Evolutionary conservation across 75 land plant species (phyloP).

Genomic region (Pinus tabuliformis): DNA sequence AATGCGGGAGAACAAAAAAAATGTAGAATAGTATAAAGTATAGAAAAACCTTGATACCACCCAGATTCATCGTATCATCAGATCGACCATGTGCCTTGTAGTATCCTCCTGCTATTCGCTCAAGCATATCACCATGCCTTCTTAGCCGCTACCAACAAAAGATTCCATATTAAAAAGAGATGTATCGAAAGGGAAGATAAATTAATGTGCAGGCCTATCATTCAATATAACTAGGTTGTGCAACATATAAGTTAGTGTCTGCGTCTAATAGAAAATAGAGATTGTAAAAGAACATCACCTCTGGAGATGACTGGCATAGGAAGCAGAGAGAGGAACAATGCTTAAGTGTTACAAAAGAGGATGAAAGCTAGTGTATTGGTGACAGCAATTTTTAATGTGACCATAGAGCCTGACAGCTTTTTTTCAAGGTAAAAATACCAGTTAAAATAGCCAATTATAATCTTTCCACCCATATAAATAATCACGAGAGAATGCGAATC

Average conservation of each 20-base stretch:
- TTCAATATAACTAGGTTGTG: not conserved
- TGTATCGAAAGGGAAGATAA: not conserved
- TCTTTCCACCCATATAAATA: not conserved
- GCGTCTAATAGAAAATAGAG: not conserved
- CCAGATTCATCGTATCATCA: slow-evolving; percentile 98
- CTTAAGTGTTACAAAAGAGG: not conserved
- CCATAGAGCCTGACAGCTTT: not conserved
- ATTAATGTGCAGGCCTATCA: not conserved
- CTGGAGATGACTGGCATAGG: not conserved
- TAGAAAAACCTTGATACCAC: slow-evolving; percentile 78
- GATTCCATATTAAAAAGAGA: not conserved
- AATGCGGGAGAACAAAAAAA: too few species aligned
- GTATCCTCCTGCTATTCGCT: slow-evolving; percentile 67
- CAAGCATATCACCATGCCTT: slow-evolving; percentile 88
- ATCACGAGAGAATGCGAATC: not conserved
- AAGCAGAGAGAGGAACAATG: not conserved
- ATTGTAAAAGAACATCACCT: not conserved
- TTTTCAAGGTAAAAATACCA: not conserved
- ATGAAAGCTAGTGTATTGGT: too few species aligned
- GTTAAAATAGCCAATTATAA: not conserved
- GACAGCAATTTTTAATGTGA: not conserved
- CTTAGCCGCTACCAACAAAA: slow-evolving; percentile 49
- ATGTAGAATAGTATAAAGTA: too few species aligned
- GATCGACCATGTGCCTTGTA: slow-evolving; percentile 74
- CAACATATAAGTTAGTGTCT: not conserved